Evolutionary conservation across 345 rosid species (phyloP).

Genomic region (Syzygium jambos): DNA sequence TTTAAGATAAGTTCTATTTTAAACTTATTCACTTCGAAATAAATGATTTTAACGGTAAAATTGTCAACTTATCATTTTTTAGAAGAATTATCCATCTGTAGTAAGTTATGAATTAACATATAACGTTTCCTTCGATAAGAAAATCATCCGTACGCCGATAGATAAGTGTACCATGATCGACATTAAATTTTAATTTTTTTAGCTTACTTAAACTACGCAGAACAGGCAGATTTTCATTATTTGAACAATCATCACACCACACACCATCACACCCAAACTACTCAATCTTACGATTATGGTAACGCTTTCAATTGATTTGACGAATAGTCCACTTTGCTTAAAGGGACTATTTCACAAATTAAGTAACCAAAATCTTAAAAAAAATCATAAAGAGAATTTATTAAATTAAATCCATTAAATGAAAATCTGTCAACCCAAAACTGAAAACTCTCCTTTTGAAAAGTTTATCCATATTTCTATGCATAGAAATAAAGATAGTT

Average conservation of each 20-base stretch:
- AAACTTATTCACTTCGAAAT: not conserved
- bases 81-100: not conserved
- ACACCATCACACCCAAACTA: not conserved
- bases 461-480: not conserved
- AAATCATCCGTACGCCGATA: not conserved
- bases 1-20: not conserved
- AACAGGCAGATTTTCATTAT: not conserved
- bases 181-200: too few species aligned
- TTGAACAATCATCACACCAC: not conserved
- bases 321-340: not conserved
- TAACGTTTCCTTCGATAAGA: not conserved
- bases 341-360: not conserved
- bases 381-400: not conserved
- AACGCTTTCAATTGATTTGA: not conserved
- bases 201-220: not conserved
- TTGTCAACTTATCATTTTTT: not conserved
- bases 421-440: not conserved
- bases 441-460: not conserved
- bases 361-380: not conserved
- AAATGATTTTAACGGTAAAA: not conserved
- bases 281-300: not conserved
- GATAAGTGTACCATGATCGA: not conserved
- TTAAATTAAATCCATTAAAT: not conserved
- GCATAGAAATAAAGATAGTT: not conserved
- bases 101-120: not conserved